Percentiles rank a stretch among this genome's conserved stretches.
Evolutionary conservation across 2,329 filamentous ascomycete genomes (phyloP).

Genomic region (Nemania abortiva): DNA sequence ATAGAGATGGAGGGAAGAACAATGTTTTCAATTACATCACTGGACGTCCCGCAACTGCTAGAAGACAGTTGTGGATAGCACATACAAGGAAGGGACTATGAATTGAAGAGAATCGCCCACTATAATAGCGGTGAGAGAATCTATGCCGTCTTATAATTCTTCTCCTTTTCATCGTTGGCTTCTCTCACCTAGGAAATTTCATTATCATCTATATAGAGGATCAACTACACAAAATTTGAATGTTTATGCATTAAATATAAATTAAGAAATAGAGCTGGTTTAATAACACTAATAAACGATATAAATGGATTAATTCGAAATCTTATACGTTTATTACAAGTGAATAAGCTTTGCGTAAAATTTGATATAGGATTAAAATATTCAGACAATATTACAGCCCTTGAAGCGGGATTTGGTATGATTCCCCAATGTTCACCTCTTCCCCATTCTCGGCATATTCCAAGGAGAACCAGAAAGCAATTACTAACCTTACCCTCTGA

Average conservation of each 20-base stretch:
- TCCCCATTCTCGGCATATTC: conserved; percentile 20
- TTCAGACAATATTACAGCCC: too few relatives aligned
- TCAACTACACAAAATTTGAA: too few relatives aligned
- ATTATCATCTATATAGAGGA: conserved; percentile 21
- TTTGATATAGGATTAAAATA: too few relatives aligned
- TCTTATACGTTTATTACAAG: too few relatives aligned
- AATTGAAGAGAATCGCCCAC: conserved; percentile 27
- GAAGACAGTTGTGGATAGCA: conserved; percentile 24
- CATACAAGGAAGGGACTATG: conserved; percentile 25
- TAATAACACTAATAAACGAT: too few relatives aligned
- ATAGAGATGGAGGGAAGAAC: conserved; percentile 32
- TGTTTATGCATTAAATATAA: too few relatives aligned
- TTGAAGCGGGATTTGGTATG: conserved; percentile 21
- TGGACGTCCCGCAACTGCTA: conserved; percentile 22
- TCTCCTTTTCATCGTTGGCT: conserved; percentile 23
- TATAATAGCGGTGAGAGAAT: conserved; percentile 21
- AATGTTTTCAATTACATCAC: conserved; percentile 28
- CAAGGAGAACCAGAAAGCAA: conserved; percentile 20
- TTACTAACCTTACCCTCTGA: conserved; percentile 25
- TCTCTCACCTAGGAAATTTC: conserved; percentile 19
- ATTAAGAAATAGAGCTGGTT: too few relatives aligned
- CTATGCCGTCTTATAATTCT: conserved; percentile 20
- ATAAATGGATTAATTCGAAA: too few relatives aligned
- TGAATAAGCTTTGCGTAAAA: too few relatives aligned
- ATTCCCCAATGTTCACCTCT: conserved; percentile 24